These are phyloP conservation scores for Mycosphaerella sp. DNA, from an alignment of 2,329 filamentous ascomycete genomes.

Conservation along the genomic window DNA sequence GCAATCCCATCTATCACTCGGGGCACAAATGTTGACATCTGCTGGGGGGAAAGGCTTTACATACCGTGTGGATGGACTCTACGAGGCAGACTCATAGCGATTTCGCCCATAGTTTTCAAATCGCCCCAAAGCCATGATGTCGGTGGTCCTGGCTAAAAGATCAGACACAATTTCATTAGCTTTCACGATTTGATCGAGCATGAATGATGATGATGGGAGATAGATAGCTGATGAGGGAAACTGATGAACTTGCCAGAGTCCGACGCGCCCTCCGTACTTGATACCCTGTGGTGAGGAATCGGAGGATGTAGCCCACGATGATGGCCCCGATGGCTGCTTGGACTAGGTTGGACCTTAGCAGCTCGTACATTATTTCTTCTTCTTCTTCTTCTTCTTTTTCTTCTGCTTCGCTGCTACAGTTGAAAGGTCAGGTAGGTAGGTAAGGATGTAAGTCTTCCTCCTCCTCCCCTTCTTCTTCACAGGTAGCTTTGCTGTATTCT, in stretches of 20 bases:
- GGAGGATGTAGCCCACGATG: background rate
- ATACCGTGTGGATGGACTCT: conserved; percentile 14
- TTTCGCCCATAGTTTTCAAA: conserved; percentile 17
- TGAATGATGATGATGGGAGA: too few relatives aligned
- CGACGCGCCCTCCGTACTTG: conserved; percentile 4
- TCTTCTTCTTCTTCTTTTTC: too few relatives aligned
- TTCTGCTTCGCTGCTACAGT: too few relatives aligned
- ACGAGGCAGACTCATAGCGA: conserved; percentile 4
- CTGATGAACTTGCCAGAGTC: background rate
- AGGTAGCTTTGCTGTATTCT: too few relatives aligned
- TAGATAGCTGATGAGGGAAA: background rate
- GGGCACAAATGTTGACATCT: too few relatives aligned
- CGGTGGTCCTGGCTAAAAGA: conserved; percentile 19
- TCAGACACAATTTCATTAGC: background rate
- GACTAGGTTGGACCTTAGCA: conserved; percentile 1
- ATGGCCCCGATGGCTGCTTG: conserved; percentile 2
- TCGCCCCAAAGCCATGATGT: conserved; percentile 23
- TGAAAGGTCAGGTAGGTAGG: too few relatives aligned
- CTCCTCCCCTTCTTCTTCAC: too few relatives aligned
- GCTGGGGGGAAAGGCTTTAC: background rate
- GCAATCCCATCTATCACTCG: too few relatives aligned
- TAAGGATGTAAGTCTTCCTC: too few relatives aligned
- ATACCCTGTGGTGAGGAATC: conserved; percentile 5
- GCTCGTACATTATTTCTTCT: conserved; percentile 3
- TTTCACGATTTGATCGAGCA: too few relatives aligned